A percentile compares a stretch with the other conserved stretches of the same genome.
Evolutionary conservation across 1,284 basidiomycete genomes (phyloP).

Genomic region (Trametes pubescens): DNA sequence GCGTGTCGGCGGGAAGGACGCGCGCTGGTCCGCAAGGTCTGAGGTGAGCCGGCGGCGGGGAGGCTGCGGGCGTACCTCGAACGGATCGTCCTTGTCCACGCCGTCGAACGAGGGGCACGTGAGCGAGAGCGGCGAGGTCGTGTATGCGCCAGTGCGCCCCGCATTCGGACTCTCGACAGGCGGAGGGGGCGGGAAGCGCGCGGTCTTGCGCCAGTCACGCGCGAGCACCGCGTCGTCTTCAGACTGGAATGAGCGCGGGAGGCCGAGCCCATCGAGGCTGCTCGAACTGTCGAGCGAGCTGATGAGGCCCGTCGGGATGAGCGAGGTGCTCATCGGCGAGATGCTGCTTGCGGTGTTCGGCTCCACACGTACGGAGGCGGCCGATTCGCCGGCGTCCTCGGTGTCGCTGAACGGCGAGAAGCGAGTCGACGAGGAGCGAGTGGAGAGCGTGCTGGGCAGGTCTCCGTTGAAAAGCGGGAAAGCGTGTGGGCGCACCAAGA

Average conservation of each 20-base stretch:
- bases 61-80: slow-evolving; percentile 52
- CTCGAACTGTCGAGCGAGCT: slow-evolving; percentile 57
- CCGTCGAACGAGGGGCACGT: slow-evolving; percentile 43
- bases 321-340: slow-evolving; percentile 48
- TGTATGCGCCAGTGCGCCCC: slow-evolving; percentile 36
- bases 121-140: slow-evolving; percentile 47
- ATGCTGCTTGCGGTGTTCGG: slow-evolving; percentile 33
- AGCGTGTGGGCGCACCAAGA: slow-evolving; percentile 45
- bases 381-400: slow-evolving; percentile 38
- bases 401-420: slow-evolving; percentile 63
- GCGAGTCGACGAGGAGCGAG: slow-evolving; percentile 41
- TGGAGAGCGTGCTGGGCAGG: slow-evolving; percentile 39
- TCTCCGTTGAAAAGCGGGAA: slow-evolving; percentile 56
- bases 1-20: slow-evolving; percentile 45
- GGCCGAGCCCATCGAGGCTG: slow-evolving; percentile 32
- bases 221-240: slow-evolving; percentile 62
- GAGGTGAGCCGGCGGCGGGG: slow-evolving; percentile 40
- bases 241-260: slow-evolving; percentile 63
- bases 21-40: slow-evolving; percentile 46
- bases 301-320: slow-evolving; percentile 67
- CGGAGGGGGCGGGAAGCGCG: slow-evolving; percentile 34
- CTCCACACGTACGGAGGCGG: slow-evolving; percentile 24
- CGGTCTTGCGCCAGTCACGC: slow-evolving; percentile 54
- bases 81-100: slow-evolving; percentile 47
- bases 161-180: slow-evolving; percentile 41